Base-by-base conservation (phyloP, 371 early-diverging fungal genomes). In the Coemansia sp. region DNA sequence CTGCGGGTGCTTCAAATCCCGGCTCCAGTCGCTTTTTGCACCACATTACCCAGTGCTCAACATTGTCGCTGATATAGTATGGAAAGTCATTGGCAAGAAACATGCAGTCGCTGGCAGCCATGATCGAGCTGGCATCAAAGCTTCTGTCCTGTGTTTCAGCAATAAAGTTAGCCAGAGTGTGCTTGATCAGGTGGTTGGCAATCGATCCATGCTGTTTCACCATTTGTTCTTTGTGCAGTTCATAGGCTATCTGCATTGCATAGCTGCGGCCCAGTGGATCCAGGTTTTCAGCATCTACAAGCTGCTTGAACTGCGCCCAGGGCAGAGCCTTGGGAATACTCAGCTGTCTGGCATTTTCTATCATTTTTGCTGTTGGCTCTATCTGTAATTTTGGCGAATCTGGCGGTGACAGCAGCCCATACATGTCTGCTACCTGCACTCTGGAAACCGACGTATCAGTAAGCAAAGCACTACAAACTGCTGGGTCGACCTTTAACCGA, bases 21-120 rank as follows among this genome's bases (percentile, higher is more conserved):
- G 78, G 68, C n/a, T 42, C n/a, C 47, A 86, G 66, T 2, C 74
- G 80, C 36, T 59, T 68, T 39, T 76, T 76, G 50, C 84, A 83
- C 87, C 87, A 86, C 35, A 86, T 66, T 47, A 86, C 72, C 56
- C 80, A 65, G 61, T 86, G 86, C 26, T 78, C 68, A 34, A 84
- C 81, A 35, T 70, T 79, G 52, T 80, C 80, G 40, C 77, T 81
- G 0, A 81, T 65, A n/a, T 82, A 77, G 55, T 86, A 86, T 38
- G 85, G 86, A 53, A 82, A 86, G 57, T 86, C 87, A 66, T 86
- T 86, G 34, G 34, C 41, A 20, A 50, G 61, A 36, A 72, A 55
- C 51, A 50, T 4, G 49, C 69, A 69, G 55, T 69, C 70, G 9
- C 12, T 30, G 6, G 47, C 33, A 1, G 4, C 52, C 7, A 68